phyloP scores from a whole-genome alignment of 2,329 filamentous ascomycete species.

The Bretziella fagacearum region DNA sequence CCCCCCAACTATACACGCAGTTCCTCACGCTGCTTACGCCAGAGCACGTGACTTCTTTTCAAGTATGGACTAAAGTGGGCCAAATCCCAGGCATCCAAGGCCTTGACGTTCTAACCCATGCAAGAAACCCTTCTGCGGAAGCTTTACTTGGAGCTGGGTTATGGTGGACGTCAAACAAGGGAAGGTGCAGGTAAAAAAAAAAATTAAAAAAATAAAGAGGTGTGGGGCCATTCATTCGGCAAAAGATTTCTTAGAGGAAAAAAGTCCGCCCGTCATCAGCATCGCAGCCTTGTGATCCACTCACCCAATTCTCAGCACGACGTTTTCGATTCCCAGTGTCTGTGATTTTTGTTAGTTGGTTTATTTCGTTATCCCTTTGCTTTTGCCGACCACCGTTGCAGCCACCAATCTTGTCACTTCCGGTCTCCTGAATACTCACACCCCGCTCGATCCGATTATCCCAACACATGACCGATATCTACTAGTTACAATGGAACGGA shows the following conservation, averaged over 20 bases:
- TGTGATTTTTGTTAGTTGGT: not conserved
- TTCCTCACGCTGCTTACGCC: constrained; percentile 5
- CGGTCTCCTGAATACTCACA: not conserved
- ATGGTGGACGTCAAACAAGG: too few species aligned
- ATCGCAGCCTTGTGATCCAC: constrained; percentile 1
- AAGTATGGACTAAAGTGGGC: not conserved
- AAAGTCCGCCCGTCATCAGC: not conserved
- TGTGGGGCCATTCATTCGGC: constrained; percentile 4
- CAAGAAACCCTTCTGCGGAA: not conserved
- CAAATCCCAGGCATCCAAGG: not conserved
- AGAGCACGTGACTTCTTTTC: constrained; percentile 6
- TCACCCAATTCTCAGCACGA: not conserved
- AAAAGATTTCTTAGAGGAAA: constrained; percentile 3
- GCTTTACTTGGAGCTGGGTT: not conserved
- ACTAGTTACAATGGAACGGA: constrained; percentile 17
- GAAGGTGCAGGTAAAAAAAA: not conserved
- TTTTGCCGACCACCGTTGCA: not conserved
- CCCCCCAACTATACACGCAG: constrained; percentile 6
- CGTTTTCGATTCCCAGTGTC: not conserved
- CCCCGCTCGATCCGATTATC: constrained; percentile 8
- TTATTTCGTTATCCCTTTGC: not conserved
- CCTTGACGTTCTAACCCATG: too few species aligned
- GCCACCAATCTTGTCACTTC: not conserved
- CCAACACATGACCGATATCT: not conserved
- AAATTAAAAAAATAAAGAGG: not conserved